A percentile compares a stretch with the other conserved stretches of the same genome.
Evolutionary conservation across 2,329 filamentous ascomycete genomes (phyloP).

Genomic region (Hymenoscyphus albidus): DNA sequence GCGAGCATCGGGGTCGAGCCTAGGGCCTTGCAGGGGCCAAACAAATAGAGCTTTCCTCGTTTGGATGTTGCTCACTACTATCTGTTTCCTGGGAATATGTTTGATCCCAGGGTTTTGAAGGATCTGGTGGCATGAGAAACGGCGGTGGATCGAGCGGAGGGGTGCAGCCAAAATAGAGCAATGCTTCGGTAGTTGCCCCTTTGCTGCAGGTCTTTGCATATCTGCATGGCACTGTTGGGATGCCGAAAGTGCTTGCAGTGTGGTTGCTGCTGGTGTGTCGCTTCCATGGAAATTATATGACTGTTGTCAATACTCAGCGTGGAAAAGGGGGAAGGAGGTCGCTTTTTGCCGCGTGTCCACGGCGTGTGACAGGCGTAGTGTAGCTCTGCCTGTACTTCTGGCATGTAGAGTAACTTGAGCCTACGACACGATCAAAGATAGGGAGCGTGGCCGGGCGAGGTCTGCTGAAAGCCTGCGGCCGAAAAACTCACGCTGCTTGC

Average conservation of each 20-base stretch:
- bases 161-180: neutral
- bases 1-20: neutral
- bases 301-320: slow-evolving; percentile 7
- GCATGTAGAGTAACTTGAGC: slow-evolving; percentile 2
- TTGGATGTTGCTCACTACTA: neutral
- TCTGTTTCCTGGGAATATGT: slow-evolving; percentile 3
- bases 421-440: neutral
- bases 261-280: neutral
- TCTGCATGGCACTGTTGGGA: slow-evolving; percentile 4
- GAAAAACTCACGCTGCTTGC: neutral
- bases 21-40: slow-evolving; percentile 5
- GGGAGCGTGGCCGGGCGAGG: neutral
- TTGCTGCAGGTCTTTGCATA: neutral
- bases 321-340: slow-evolving; percentile 24
- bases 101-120: neutral
- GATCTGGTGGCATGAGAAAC: neutral
- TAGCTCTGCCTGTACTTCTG: slow-evolving; percentile 11
- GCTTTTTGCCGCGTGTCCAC: slow-evolving; percentile 26
- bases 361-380: slow-evolving; percentile 26
- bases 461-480: neutral
- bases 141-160: slow-evolving; percentile 1
- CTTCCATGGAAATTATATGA: neutral
- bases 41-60: neutral
- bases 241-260: neutral
- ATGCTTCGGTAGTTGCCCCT: slow-evolving; percentile 1